Conservation (phyloP, 2,329 filamentous ascomycete genomes). For the Colletotrichum higginsianum region DNA sequence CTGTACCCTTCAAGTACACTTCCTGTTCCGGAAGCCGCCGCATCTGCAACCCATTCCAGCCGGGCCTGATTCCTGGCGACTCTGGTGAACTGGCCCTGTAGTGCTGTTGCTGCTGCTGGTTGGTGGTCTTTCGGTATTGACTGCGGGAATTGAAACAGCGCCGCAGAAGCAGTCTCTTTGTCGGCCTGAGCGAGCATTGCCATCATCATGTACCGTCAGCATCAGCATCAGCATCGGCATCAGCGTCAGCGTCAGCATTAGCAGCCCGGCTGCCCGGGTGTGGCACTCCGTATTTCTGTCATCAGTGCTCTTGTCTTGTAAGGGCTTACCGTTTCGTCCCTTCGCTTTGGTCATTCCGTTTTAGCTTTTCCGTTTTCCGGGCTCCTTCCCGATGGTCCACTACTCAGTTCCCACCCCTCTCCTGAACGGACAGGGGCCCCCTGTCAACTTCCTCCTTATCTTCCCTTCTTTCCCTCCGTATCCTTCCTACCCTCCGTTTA, state of each 20-base stretch:
- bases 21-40: slow-evolving; percentile 41
- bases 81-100: too few relatives aligned
- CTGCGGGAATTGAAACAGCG: slow-evolving; percentile 14
- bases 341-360: slow-evolving; percentile 9
- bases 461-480: slow-evolving; percentile 12
- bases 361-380: neutral
- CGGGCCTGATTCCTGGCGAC: neutral
- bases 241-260: too few relatives aligned
- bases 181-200: slow-evolving; percentile 9
- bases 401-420: slow-evolving; percentile 13
- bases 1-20: slow-evolving; percentile 17
- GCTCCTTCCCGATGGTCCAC: neutral
- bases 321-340: neutral
- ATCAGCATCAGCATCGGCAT: slow-evolving; percentile 6
- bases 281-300: neutral
- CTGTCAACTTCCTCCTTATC: slow-evolving; percentile 9
- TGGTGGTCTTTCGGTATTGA: neutral
- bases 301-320: neutral
- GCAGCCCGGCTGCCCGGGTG: neutral
- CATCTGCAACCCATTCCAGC: slow-evolving; percentile 6
- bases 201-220: neutral
- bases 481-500: slow-evolving; percentile 23
- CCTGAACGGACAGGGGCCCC: slow-evolving; percentile 23
- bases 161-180: slow-evolving; percentile 18
- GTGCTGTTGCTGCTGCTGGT: neutral